Conservation (phyloP, 495 filamentous ascomycete genomes). For the Penicillium lividum region DNA sequence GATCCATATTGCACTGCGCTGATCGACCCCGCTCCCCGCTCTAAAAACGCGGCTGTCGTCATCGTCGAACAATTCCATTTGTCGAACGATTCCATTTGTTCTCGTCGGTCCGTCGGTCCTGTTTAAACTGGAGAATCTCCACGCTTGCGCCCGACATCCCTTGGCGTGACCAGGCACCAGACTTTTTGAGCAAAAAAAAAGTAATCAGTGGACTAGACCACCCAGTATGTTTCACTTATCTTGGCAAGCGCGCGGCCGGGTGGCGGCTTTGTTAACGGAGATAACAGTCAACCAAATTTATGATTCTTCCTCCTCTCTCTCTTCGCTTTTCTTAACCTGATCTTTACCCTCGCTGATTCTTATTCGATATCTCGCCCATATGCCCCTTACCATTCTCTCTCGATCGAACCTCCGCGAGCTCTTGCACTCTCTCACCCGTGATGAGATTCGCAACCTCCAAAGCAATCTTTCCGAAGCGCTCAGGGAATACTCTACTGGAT, state of each 20-base stretch:
- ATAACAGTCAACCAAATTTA: constrained; percentile 11
- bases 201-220: background rate
- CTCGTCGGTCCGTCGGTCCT: background rate
- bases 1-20: constrained; percentile 9
- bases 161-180: constrained; percentile 2
- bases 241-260: constrained; percentile 19
- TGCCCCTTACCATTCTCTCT: constrained; percentile 78
- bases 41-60: constrained; percentile 16
- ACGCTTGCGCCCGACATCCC: constrained; percentile 3
- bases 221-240: constrained; percentile 17
- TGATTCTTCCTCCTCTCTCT: constrained; percentile 5
- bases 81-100: constrained; percentile 6
- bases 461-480: constrained; percentile 69
- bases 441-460: constrained; percentile 69
- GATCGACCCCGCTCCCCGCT: constrained; percentile 21
- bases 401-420: constrained; percentile 67
- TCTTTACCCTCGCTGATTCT: background rate
- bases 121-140: constrained; percentile 16
- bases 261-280: constrained; percentile 12
- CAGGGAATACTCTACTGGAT: constrained; percentile 78
- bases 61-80: constrained; percentile 14
- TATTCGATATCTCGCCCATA: constrained; percentile 28
- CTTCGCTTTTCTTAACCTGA: background rate
- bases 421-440: constrained; percentile 67
- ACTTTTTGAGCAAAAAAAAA: background rate